phyloP scores from a whole-genome alignment of 331 rosid genomes.

The Arachis monticola region DNA sequence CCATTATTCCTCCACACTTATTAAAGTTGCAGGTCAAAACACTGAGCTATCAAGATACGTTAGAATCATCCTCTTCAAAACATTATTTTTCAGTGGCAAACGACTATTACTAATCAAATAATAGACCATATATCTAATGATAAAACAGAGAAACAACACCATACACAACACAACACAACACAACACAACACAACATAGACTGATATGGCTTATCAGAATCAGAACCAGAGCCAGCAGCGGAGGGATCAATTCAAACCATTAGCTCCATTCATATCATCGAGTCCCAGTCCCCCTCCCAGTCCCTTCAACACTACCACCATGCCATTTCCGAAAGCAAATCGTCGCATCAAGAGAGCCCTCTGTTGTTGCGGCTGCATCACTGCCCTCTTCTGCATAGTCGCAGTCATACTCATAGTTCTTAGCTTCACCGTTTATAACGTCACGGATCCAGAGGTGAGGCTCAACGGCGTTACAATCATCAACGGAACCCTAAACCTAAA shows the following conservation, averaged over 20 bases:
- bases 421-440: constrained; percentile 47
- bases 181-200: not conserved
- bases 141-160: not conserved
- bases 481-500: not conserved
- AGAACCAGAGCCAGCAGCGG: not conserved
- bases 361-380: constrained; percentile 46
- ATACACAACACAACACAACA: not conserved
- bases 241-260: constrained; percentile 40
- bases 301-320: constrained; percentile 19
- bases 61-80: not conserved
- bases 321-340: not conserved
- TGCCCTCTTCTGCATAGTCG: constrained; percentile 30
- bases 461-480: constrained; percentile 19
- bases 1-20: not conserved
- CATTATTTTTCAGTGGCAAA: not conserved
- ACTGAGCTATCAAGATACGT: constrained; percentile 3
- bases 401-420: constrained; percentile 37
- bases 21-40: constrained; percentile 1
- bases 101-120: not conserved
- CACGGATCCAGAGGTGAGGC: constrained; percentile 34
- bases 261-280: constrained; percentile 34
- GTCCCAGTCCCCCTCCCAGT: constrained; percentile 3
- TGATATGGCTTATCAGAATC: constrained; percentile 23
- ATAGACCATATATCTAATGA: not conserved
- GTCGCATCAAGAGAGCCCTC: constrained; percentile 8